A percentile compares a stretch with the other conserved stretches of the same genome.
Conservation (phyloP, 768 basidiomycete species). For the Fomitopsis pulvina region DNA sequence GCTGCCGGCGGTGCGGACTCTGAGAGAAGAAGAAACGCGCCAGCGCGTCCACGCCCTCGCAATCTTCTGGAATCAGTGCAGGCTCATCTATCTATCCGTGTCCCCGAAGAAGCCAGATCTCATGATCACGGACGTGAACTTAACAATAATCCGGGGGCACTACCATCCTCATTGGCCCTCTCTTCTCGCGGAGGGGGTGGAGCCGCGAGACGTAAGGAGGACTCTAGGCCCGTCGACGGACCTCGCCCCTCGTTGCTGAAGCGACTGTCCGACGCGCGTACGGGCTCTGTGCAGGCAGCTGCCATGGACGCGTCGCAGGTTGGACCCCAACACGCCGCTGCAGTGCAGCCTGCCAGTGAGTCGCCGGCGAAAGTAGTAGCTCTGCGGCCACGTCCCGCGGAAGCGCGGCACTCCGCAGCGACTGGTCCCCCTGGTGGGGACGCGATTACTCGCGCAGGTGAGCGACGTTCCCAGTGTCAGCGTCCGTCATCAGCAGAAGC, state of each 20-base stretch:
- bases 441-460: neutral
- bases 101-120: too few relatives aligned
- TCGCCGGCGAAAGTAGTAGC: neutral
- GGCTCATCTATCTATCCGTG: conserved; percentile 32
- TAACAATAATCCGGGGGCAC: neutral
- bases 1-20: too few relatives aligned
- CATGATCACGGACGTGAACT: neutral
- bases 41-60: conserved; percentile 22
- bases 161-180: neutral
- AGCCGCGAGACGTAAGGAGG: conserved; percentile 2
- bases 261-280: conserved; percentile 22
- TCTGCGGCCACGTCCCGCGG: neutral
- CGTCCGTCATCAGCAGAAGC: too few relatives aligned
- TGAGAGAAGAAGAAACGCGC: neutral
- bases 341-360: neutral
- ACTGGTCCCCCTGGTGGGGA: neutral
- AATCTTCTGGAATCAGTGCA: conserved; percentile 42
- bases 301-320: neutral
- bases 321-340: neutral
- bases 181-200: neutral
- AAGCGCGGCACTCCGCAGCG: neutral
- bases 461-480: too few relatives aligned
- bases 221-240: conserved; percentile 1
- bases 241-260: conserved; percentile 16
- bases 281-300: neutral